phyloP scores from a whole-genome alignment of 495 filamentous ascomycete species.

The Rusavskia elegans region DNA sequence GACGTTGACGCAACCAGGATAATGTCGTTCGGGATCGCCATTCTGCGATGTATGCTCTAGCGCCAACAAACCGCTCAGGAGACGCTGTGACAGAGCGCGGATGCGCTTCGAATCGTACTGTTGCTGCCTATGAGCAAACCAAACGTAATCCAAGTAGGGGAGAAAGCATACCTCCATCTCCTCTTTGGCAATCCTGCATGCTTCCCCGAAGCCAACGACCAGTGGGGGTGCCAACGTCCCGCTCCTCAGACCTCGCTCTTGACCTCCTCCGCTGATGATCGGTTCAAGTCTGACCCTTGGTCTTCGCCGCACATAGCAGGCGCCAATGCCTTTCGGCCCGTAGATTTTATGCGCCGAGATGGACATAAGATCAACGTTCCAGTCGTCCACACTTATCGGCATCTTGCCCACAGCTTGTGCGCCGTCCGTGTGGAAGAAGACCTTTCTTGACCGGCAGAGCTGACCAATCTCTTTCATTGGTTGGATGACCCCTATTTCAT shows the following conservation, averaged over 20 bases:
- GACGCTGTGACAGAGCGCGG: slow-evolving; percentile 61
- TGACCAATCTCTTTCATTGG: slow-evolving; percentile 86
- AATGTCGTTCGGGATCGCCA: slow-evolving; percentile 67
- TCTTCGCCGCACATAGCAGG: slow-evolving; percentile 83
- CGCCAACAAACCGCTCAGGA: slow-evolving; percentile 63
- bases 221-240: slow-evolving; percentile 84
- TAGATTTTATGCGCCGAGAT: slow-evolving; percentile 99
- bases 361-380: slow-evolving; percentile 96
- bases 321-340: slow-evolving; percentile 91
- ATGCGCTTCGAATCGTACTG: slow-evolving; percentile 88
- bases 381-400: slow-evolving; percentile 84
- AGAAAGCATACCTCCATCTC: slow-evolving; percentile 84
- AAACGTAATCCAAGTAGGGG: no score
- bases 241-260: slow-evolving; percentile 85
- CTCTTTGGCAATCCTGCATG: slow-evolving; percentile 75
- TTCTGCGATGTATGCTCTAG: slow-evolving; percentile 90
- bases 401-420: slow-evolving; percentile 98
- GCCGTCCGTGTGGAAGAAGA: slow-evolving; percentile 97
- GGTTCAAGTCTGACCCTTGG: slow-evolving; percentile 90
- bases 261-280: slow-evolving; percentile 89
- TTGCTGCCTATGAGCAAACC: background rate
- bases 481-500: slow-evolving; percentile 97
- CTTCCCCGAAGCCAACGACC: slow-evolving; percentile 87
- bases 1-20: slow-evolving; percentile 94
- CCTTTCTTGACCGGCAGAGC: slow-evolving; percentile 76